Percentiles rank a stretch among this genome's conserved stretches.
Conservation (phyloP, 768 basidiomycete genomes). For the Pleurotus pulmonarius region DNA sequence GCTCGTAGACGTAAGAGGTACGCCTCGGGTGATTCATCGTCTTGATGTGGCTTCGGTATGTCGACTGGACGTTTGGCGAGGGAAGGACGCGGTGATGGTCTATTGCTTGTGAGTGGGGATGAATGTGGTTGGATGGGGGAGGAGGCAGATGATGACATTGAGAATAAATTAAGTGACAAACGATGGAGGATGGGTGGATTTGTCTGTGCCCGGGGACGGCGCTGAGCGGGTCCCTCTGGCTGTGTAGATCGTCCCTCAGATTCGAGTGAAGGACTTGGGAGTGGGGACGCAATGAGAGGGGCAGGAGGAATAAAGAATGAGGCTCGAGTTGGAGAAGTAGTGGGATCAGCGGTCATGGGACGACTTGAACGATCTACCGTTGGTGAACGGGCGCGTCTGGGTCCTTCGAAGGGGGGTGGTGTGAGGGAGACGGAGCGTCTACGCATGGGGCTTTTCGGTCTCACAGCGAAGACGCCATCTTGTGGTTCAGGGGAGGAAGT, state of each 20-base stretch:
- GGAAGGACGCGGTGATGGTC: constrained; percentile 42
- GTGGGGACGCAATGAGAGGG: constrained; percentile 15
- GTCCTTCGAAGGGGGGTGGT: background rate
- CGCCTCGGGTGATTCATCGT: constrained; percentile 64
- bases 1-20: constrained; percentile 66
- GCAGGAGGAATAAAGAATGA: constrained; percentile 22
- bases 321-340: constrained; percentile 15
- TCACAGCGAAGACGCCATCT: constrained; percentile 18
- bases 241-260: constrained; percentile 7
- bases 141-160: constrained; percentile 22
- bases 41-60: constrained; percentile 46
- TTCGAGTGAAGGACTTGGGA: constrained; percentile 13
- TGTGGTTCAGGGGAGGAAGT: constrained; percentile 15
- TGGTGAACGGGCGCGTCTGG: background rate
- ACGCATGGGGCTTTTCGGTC: constrained; percentile 14
- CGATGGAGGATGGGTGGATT: constrained; percentile 71
- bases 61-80: constrained; percentile 38
- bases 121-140: constrained; percentile 1
- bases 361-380: constrained; percentile 20
- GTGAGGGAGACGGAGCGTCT: constrained; percentile 6
- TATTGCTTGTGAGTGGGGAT: constrained; percentile 12
- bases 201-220: constrained; percentile 43
- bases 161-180: constrained; percentile 63
- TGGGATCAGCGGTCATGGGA: constrained; percentile 40
- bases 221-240: constrained; percentile 17